These are phyloP conservation scores for Cladosporium sp. DNA, from an alignment of 2,329 filamentous ascomycete genomes.

Conservation along the genomic window DNA sequence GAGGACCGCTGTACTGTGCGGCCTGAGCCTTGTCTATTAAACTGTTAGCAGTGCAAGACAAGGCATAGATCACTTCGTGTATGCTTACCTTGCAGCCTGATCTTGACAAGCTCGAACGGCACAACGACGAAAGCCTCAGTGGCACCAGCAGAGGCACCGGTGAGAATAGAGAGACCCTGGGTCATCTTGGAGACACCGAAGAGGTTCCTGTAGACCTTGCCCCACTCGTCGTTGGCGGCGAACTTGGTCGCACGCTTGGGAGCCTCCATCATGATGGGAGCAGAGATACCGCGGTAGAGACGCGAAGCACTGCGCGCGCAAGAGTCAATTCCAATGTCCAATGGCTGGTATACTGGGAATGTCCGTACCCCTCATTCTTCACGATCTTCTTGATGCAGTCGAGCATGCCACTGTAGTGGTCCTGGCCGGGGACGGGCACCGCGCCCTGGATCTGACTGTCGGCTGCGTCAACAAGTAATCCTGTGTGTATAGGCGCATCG, in stretches of 20 bases:
- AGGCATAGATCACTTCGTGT: background rate
- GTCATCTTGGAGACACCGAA: conserved; percentile 87
- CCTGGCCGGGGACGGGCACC: conserved; percentile 59
- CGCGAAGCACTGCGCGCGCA: conserved; percentile 62
- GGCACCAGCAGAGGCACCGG: conserved; percentile 88
- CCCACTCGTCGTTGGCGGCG: conserved; percentile 98
- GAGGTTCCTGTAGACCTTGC: conserved; percentile 81
- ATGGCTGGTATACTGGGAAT: background rate
- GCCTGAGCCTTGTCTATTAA: conserved; percentile 78
- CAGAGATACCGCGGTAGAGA: conserved; percentile 91
- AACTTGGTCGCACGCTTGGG: conserved; percentile 97
- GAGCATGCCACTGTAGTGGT: conserved; percentile 93
- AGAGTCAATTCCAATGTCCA: conserved; percentile 8
- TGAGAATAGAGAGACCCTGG: conserved; percentile 86
- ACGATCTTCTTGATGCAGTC: conserved; percentile 99
- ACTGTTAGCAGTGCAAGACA: conserved; percentile 7
- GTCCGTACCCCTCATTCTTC: conserved; percentile 80
- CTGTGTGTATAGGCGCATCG: background rate
- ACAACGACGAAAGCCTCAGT: conserved; percentile 97
- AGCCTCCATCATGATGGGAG: conserved; percentile 97
- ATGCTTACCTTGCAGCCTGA: conserved; percentile 67
- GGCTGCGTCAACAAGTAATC: background rate
- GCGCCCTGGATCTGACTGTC: conserved; percentile 55
- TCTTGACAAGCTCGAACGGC: conserved; percentile 98
- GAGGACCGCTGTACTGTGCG: conserved; percentile 77